Conservation (phyloP, 805 yeast genomes). For the Saccharomycopsis microspora region DNA sequence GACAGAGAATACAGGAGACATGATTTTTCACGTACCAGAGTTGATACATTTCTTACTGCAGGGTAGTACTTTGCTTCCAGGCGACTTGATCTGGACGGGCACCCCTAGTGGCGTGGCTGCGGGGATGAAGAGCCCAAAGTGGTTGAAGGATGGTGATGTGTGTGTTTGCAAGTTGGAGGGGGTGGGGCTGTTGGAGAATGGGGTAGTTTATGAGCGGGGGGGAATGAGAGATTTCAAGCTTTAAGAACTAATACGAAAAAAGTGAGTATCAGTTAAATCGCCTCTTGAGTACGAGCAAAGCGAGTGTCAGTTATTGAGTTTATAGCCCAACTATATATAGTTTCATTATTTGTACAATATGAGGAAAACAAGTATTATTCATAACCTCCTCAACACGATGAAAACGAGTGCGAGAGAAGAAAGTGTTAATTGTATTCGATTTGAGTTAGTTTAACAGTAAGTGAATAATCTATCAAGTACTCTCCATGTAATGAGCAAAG, state of each 20-base stretch:
- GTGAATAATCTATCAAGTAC: no score
- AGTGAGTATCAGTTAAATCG: no score
- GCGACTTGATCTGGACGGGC: constrained; percentile 44
- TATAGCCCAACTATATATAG: no score
- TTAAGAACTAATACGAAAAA: not conserved
- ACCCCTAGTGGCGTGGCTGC: constrained; percentile 47
- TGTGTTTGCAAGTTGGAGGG: constrained; percentile 30
- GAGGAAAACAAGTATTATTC: no score
- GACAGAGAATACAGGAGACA: constrained; percentile 33
- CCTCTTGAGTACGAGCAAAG: no score
- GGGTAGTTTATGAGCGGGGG: constrained; percentile 24
- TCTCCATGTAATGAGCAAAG: no score
- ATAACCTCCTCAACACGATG: no score
- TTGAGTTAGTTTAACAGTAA: no score
- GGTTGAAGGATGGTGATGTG: constrained; percentile 33
- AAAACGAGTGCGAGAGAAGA: no score
- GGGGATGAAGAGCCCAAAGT: constrained; percentile 29
- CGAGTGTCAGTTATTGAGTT: no score
- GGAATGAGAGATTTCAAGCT: constrained; percentile 7
- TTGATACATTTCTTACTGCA: constrained; percentile 36
- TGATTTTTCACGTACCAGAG: constrained; percentile 34
- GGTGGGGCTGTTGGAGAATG: constrained; percentile 32
- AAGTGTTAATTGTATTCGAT: no score
- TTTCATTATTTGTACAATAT: no score
- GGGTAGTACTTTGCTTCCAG: constrained; percentile 41